phyloP scores from a whole-genome alignment of 2,329 filamentous ascomycete genomes.

The Chaetothyriales sp. region DNA sequence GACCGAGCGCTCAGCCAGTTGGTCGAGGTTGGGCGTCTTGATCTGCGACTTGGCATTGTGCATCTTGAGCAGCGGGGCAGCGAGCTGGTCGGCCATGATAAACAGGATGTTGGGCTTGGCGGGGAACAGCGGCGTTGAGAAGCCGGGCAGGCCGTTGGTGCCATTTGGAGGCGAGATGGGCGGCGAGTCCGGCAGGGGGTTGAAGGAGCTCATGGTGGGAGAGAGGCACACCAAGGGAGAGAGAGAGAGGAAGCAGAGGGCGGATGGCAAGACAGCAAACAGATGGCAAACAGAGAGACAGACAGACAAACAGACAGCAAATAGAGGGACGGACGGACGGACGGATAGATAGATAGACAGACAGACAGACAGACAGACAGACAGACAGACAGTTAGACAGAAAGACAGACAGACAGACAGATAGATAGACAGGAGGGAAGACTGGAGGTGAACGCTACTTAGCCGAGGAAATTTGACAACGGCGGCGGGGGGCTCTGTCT shows the following conservation, averaged over 20 bases:
- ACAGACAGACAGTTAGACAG: no score
- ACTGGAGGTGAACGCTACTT: background rate
- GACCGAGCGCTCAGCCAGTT: constrained; percentile 65
- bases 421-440: no score
- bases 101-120: constrained; percentile 64
- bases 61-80: constrained; percentile 79
- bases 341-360: no score
- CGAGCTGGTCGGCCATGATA: constrained; percentile 95
- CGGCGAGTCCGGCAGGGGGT: constrained; percentile 10
- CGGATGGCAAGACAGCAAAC: constrained; percentile 1
- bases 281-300: background rate
- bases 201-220: constrained; percentile 14
- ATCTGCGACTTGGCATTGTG: constrained; percentile 81
- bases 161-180: constrained; percentile 19
- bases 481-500: no score
- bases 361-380: no score
- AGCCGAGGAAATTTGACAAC: background rate
- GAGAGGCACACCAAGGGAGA: background rate
- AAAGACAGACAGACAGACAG: no score
- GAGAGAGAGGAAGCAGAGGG: background rate
- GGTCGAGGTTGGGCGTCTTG: constrained; percentile 81
- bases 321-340: no score
- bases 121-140: constrained; percentile 17
- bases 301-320: background rate
- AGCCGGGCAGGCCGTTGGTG: constrained; percentile 13